phyloP scores from a whole-genome alignment of 768 basidiomycete species.

The Filobasidium floriforme region DNA sequence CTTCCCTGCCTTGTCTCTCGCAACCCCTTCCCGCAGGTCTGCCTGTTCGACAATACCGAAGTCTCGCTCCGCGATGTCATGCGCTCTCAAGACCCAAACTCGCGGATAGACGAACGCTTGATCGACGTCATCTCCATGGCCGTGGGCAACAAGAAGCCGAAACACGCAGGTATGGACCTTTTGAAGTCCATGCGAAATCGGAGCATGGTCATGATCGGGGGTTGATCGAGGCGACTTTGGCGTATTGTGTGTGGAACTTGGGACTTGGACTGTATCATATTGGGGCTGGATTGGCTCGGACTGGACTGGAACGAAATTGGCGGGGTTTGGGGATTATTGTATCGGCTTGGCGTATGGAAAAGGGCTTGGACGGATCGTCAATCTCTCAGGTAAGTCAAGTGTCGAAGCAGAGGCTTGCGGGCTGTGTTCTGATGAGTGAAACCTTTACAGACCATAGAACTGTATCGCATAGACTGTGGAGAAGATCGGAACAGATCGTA shows the following conservation, averaged over 20 bases:
- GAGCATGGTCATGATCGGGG: slow-evolving; percentile 89
- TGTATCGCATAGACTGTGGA: neutral
- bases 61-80: slow-evolving; percentile 71
- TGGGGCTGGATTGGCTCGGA: too few relatives aligned
- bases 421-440: too few relatives aligned
- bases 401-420: too few relatives aligned
- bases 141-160: slow-evolving; percentile 64
- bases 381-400: neutral
- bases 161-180: slow-evolving; percentile 70
- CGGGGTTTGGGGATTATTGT: neutral
- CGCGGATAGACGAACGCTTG: slow-evolving; percentile 57
- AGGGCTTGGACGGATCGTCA: neutral
- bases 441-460: neutral
- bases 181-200: slow-evolving; percentile 53
- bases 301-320: too few relatives aligned
- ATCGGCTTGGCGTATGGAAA: neutral
- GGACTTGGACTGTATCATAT: too few relatives aligned
- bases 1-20: too few relatives aligned
- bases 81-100: slow-evolving; percentile 50
- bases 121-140: slow-evolving; percentile 59
- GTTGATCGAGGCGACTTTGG: slow-evolving; percentile 52
- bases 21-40: slow-evolving; percentile 54
- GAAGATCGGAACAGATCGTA: neutral
- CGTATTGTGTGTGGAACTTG: neutral
- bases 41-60: slow-evolving; percentile 76